These are phyloP conservation scores for Myxozyma neotropica DNA, from an alignment of 805 yeast genomes.

Conservation along the genomic window DNA sequence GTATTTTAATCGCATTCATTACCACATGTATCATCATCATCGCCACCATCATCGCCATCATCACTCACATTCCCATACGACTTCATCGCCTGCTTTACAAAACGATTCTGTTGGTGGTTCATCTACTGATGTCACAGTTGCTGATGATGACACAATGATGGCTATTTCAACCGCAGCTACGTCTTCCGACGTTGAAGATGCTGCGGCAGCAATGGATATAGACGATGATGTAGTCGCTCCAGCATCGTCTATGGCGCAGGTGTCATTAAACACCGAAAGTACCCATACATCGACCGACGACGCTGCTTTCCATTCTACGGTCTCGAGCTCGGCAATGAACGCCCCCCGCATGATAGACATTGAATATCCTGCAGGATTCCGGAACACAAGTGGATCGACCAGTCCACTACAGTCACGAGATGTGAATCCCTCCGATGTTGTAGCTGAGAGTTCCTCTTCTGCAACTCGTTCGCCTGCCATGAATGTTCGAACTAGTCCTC, in stretches of 20 bases:
- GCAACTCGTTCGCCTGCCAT: constrained; percentile 1
- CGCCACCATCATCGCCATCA: constrained; percentile 28
- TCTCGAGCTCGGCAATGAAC: background rate
- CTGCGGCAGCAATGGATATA: constrained; percentile 5
- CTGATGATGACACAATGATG: constrained; percentile 5
- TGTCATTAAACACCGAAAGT: background rate
- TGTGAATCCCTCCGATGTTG: background rate
- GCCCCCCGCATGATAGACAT: constrained; percentile 9
- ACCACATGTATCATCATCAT: constrained; percentile 21
- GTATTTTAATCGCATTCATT: constrained; percentile 16
- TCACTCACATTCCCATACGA: constrained; percentile 18
- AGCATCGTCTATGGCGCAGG: constrained; percentile 4
- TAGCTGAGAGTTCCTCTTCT: background rate
- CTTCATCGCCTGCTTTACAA: background rate
- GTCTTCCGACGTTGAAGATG: constrained; percentile 6
- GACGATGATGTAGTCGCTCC: constrained; percentile 10
- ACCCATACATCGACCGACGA: constrained; percentile 1
- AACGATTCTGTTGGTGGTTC: background rate
- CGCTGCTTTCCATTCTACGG: background rate
- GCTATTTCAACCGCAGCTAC: constrained; percentile 1
- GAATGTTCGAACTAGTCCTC: constrained; percentile 10
- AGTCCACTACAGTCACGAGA: background rate
- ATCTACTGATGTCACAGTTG: background rate
- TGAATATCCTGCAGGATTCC: constrained; percentile 2
- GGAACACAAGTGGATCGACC: background rate